These are phyloP conservation scores for Pythium insidiosum DNA, from an alignment of 352 stramenopile species.

Conservation along the genomic window DNA sequence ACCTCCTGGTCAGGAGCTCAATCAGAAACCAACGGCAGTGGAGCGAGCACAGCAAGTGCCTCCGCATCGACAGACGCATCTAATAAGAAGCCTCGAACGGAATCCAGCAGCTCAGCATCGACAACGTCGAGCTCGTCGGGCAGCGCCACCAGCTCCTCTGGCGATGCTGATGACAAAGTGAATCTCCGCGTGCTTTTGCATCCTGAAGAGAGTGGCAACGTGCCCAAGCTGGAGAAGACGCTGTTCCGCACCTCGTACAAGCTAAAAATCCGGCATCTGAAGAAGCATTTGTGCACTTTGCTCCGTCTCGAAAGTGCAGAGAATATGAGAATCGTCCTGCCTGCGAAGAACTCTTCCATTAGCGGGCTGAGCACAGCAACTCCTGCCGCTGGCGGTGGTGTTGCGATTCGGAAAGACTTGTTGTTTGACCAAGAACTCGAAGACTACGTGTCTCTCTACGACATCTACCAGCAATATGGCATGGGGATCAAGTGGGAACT, in stretches of 20 bases:
- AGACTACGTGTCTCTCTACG: conserved; percentile 55
- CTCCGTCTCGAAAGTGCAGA: conserved; percentile 34
- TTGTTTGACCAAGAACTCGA: conserved; percentile 69
- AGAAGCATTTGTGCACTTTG: conserved; percentile 51
- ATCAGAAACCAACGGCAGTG: not conserved
- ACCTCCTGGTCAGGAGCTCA: too few relatives aligned
- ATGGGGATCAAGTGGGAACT: conserved; percentile 64
- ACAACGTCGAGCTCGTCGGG: not conserved
- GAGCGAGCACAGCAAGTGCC: not conserved
- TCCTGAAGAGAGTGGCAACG: conserved; percentile 25
- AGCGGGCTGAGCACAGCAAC: conserved; percentile 29
- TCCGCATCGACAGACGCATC: too few relatives aligned
- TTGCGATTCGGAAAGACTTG: conserved; percentile 49
- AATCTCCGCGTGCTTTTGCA: conserved; percentile 59
- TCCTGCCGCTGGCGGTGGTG: conserved; percentile 6
- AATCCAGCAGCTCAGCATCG: too few relatives aligned
- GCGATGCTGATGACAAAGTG: conserved; percentile 22
- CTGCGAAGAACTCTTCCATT: conserved; percentile 35
- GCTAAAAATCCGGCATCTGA: conserved; percentile 67
- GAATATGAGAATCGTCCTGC: conserved; percentile 53
- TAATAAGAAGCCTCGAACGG: too few relatives aligned
- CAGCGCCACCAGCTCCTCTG: not conserved
- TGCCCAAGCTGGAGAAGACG: conserved; percentile 32
- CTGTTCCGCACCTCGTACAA: conserved; percentile 53
- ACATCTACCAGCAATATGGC: conserved; percentile 82